Percentiles rank a stretch among this genome's conserved stretches.
phyloP scores from a whole-genome alignment of 345 rosid genomes.

The Citrus inodora region DNA sequence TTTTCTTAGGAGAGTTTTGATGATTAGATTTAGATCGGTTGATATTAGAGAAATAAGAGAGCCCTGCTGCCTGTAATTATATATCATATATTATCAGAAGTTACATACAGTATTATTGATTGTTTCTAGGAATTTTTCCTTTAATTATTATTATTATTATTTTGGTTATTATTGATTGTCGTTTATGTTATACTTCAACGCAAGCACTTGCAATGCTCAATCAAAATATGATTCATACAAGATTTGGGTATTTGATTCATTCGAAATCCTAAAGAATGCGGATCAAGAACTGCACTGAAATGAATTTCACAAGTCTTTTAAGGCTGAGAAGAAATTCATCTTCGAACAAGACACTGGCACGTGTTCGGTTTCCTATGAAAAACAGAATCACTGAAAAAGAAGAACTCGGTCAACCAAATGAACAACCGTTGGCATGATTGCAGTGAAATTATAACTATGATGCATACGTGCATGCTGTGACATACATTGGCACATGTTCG shows the following conservation, averaged over 20 bases:
- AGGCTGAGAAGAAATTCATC: too few relatives aligned
- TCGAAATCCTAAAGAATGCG: too few relatives aligned
- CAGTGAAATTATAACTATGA: background rate
- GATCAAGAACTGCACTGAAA: too few relatives aligned
- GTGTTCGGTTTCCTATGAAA: too few relatives aligned
- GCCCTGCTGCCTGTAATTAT: conserved; percentile 9
- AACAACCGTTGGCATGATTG: too few relatives aligned
- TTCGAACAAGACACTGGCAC: too few relatives aligned
- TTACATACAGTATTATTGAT: background rate
- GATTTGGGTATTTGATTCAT: background rate
- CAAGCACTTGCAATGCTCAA: background rate
- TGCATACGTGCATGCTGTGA: background rate
- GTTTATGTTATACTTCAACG: background rate
- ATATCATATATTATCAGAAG: background rate
- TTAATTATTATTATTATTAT: too few relatives aligned
- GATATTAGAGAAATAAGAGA: conserved; percentile 2
- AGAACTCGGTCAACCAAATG: too few relatives aligned
- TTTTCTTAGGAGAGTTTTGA: conserved; percentile 5
- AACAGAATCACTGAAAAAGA: too few relatives aligned
- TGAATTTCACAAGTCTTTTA: too few relatives aligned
- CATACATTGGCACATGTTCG: background rate
- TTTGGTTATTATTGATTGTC: background rate
- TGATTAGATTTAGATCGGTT: background rate
- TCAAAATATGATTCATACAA: background rate
- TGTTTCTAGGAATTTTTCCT: conserved; percentile 5